A percentile compares a stretch with the other conserved stretches of the same genome.
Conservation (phyloP, 2,329 filamentous ascomycete species). For the Huntiella bhutanensis region DNA sequence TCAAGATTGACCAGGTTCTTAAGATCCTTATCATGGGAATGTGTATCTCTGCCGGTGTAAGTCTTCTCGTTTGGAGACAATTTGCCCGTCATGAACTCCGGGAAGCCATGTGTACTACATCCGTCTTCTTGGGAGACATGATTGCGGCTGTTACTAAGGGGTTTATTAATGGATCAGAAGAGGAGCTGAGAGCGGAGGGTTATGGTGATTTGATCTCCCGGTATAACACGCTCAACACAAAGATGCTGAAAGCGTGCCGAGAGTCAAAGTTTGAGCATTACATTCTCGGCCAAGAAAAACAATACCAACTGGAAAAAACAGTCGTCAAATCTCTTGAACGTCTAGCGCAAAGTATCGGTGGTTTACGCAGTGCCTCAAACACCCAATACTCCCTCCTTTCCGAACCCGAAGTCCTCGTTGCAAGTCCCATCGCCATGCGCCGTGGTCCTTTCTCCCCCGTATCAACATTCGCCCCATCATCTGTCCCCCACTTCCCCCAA, state of each 20-base stretch:
- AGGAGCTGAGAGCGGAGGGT: slow-evolving; percentile 48
- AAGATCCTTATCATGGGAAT: slow-evolving; percentile 74
- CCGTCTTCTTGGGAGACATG: slow-evolving; percentile 61
- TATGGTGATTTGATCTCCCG: slow-evolving; percentile 25
- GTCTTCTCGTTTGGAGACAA: slow-evolving; percentile 57
- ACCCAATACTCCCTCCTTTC: slow-evolving; percentile 74
- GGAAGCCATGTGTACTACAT: slow-evolving; percentile 43
- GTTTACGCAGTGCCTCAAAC: slow-evolving; percentile 69
- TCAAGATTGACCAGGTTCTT: slow-evolving; percentile 63
- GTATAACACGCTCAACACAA: slow-evolving; percentile 18
- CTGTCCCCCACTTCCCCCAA: slow-evolving; percentile 14
- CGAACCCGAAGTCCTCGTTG: slow-evolving; percentile 22
- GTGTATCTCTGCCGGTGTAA: slow-evolving; percentile 50
- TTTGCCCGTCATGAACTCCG: slow-evolving; percentile 59
- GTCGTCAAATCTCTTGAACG: slow-evolving; percentile 72
- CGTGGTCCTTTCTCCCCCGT: slow-evolving; percentile 6
- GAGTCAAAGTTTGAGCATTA: slow-evolving; percentile 87
- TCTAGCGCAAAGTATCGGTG: slow-evolving; percentile 75
- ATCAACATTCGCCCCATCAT: slow-evolving; percentile 11
- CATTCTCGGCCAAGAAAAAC: slow-evolving; percentile 55
- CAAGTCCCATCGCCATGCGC: background rate
- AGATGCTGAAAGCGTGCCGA: slow-evolving; percentile 56
- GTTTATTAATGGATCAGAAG: slow-evolving; percentile 67
- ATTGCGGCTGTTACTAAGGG: slow-evolving; percentile 62
- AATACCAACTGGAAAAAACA: slow-evolving; percentile 60